Percentiles rank a stretch among this genome's conserved stretches.
Conservation (phyloP, 1,139 yeast genomes). For the Pichia sp. region DNA sequence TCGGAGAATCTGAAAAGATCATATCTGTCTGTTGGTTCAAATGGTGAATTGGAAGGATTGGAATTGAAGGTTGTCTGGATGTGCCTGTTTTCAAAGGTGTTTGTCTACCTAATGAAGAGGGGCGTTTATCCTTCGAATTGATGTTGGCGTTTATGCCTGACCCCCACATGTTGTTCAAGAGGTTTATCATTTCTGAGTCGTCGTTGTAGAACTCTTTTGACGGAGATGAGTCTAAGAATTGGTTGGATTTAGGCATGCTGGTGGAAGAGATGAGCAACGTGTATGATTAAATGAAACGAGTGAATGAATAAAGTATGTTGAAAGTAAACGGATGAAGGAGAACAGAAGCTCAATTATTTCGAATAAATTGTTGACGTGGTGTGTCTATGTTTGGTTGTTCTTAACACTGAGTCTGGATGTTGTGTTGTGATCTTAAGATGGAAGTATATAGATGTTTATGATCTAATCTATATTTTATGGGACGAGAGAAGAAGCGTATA, state of each 20-base stretch:
- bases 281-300: not conserved
- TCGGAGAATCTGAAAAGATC: slow-evolving; percentile 11
- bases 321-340: no score
- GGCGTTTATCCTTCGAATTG: not conserved
- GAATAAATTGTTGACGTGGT: no score
- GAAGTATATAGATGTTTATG: no score
- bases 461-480: no score
- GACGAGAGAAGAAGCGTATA: no score
- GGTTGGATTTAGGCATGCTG: not conserved
- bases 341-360: no score
- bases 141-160: not conserved
- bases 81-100: slow-evolving; percentile 2
- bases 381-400: no score
- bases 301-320: not conserved
- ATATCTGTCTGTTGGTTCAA: slow-evolving; percentile 3
- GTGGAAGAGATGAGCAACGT: not conserved
- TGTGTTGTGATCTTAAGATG: no score
- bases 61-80: slow-evolving; percentile 6
- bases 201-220: slow-evolving; percentile 6
- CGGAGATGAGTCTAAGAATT: slow-evolving; percentile 4
- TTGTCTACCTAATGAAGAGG: not conserved
- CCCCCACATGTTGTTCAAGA: slow-evolving; percentile 1
- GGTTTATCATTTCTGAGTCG: slow-evolving; percentile 6
- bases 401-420: no score
- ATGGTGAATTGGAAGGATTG: slow-evolving; percentile 10